These are phyloP conservation scores for Blyttiomyces sp. DNA, from an alignment of 371 early-diverging fungal species.

Conservation along the genomic window DNA sequence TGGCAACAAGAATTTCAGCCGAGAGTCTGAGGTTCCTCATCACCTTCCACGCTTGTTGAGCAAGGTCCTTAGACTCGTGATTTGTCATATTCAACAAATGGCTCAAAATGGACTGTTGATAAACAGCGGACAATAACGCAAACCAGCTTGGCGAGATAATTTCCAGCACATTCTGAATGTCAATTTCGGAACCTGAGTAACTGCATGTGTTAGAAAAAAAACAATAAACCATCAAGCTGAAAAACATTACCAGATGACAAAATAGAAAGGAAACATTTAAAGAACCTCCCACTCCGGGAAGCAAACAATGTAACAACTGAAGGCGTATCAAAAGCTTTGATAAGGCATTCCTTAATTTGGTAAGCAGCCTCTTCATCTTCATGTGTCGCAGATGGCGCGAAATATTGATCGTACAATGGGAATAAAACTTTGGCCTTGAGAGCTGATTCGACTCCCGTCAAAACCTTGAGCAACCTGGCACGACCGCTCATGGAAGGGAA, in stretches of 20 bases:
- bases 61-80: too few relatives aligned
- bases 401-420: conserved; percentile 54
- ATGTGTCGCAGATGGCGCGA: conserved; percentile 19
- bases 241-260: not conserved
- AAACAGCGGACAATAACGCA: too few relatives aligned
- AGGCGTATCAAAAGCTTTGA: conserved; percentile 60
- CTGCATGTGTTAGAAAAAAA: too few relatives aligned
- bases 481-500: conserved; percentile 46
- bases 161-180: too few relatives aligned
- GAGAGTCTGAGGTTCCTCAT: too few relatives aligned
- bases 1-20: too few relatives aligned
- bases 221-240: not conserved
- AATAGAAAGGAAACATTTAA: conserved; percentile 6
- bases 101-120: too few relatives aligned
- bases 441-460: conserved; percentile 56
- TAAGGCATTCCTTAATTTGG: conserved; percentile 20
- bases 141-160: too few relatives aligned
- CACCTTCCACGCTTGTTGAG: too few relatives aligned
- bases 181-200: too few relatives aligned
- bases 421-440: conserved; percentile 61
- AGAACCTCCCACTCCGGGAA: conserved; percentile 14
- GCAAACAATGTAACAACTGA: conserved; percentile 44
- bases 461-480: conserved; percentile 50
- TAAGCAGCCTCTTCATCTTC: not conserved
- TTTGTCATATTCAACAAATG: too few relatives aligned